Evolutionary conservation across 768 basidiomycete genomes (phyloP).

Genomic region (Suillus bovinus): DNA sequence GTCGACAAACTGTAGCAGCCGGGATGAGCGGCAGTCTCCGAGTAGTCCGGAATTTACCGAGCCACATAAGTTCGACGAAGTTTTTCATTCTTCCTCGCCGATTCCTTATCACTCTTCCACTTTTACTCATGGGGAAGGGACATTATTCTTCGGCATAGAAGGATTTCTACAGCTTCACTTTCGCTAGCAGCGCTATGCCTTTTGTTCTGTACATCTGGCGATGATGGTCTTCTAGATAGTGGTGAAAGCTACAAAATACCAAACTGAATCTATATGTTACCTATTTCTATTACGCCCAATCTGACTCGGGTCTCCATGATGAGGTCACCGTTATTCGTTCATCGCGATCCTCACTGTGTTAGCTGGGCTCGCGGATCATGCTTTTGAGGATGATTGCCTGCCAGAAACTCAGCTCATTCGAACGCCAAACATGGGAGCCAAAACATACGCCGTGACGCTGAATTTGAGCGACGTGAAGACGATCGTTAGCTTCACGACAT

Average conservation of each 20-base stretch:
- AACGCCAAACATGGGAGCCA: too few relatives aligned
- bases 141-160: constrained; percentile 47
- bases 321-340: background rate
- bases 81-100: constrained; percentile 18
- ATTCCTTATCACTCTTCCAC: constrained; percentile 34
- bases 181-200: constrained; percentile 74
- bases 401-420: background rate
- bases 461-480: constrained; percentile 37
- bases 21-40: background rate
- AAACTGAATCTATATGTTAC: background rate
- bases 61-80: constrained; percentile 1
- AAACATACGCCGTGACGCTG: constrained; percentile 31
- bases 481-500: constrained; percentile 32
- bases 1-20: too few relatives aligned
- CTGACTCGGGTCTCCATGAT: background rate
- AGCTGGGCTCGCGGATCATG: background rate
- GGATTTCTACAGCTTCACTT: constrained; percentile 53
- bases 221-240: constrained; percentile 81
- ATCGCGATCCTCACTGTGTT: background rate
- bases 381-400: constrained; percentile 5
- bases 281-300: background rate
- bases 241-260: constrained; percentile 56
- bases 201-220: constrained; percentile 34
- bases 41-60: constrained; percentile 20
- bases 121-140: constrained; percentile 19